A percentile compares a stretch with the other conserved stretches of the same genome.
phyloP scores from a whole-genome alignment of 352 stramenopile species.

The Phytophthora sansomeana region DNA sequence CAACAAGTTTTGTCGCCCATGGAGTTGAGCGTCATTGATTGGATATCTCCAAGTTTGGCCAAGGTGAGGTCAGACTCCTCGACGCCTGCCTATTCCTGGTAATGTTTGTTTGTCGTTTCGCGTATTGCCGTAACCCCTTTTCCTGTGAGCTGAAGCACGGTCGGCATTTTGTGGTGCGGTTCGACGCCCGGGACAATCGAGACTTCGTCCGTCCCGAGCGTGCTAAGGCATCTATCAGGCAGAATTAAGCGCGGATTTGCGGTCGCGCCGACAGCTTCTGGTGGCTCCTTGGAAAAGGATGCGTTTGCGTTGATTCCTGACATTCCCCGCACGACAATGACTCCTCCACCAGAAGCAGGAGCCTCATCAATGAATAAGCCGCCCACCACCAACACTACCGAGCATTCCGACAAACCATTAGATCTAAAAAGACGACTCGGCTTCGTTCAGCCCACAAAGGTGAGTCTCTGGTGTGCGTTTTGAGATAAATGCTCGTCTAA shows the following conservation, averaged over 20 bases:
- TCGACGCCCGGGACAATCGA: slow-evolving; percentile 29
- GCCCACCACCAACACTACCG: neutral
- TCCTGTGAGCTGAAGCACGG: slow-evolving; percentile 19
- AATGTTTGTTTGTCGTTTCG: slow-evolving; percentile 19
- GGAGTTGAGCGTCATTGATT: neutral
- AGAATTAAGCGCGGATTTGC: slow-evolving; percentile 48
- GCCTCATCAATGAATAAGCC: slow-evolving; percentile 7
- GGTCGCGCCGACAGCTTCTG: slow-evolving; percentile 41
- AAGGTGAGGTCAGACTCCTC: neutral
- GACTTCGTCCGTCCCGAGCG: slow-evolving; percentile 16
- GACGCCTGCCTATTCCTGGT: slow-evolving; percentile 27
- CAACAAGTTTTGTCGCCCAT: no score
- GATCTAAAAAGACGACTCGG: slow-evolving; percentile 31
- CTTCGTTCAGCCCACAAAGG: slow-evolving; percentile 26
- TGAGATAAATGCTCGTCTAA: neutral
- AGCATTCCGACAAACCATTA: slow-evolving; percentile 16
- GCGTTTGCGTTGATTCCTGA: slow-evolving; percentile 46
- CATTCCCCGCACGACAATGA: slow-evolving; percentile 40
- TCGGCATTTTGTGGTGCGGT: slow-evolving; percentile 29
- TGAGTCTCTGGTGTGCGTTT: neutral
- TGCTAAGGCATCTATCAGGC: slow-evolving; percentile 30
- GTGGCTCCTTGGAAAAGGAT: slow-evolving; percentile 49
- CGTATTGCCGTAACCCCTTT: slow-evolving; percentile 33
- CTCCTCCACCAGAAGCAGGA: slow-evolving; percentile 41
- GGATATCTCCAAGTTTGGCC: neutral